These are phyloP conservation scores for Eucalyptus tenuipes DNA, from an alignment of 345 rosid species.

Conservation along the genomic window DNA sequence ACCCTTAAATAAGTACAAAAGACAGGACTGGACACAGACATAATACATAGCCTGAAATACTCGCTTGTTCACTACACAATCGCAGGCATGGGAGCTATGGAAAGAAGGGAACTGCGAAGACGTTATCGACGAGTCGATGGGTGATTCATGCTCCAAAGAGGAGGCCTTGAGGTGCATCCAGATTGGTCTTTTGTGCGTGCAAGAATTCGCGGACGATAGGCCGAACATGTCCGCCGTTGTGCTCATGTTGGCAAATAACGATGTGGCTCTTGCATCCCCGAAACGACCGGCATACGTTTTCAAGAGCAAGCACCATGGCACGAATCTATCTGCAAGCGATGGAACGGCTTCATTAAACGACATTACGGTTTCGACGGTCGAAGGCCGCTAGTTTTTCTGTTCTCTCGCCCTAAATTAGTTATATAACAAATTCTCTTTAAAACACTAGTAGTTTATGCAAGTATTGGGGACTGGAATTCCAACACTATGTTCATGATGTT, in stretches of 20 bases:
- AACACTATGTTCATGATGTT: not conserved
- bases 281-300: slow-evolving; percentile 30
- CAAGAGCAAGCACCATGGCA: not conserved
- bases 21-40: not conserved
- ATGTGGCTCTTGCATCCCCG: slow-evolving; percentile 23
- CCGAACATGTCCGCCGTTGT: slow-evolving; percentile 40
- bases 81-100: slow-evolving; percentile 54
- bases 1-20: not conserved
- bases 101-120: slow-evolving; percentile 10
- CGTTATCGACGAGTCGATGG: slow-evolving; percentile 14
- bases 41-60: not conserved
- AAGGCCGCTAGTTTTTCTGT: not conserved
- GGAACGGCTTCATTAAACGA: slow-evolving; percentile 15
- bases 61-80: not conserved
- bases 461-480: not conserved
- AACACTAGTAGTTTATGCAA: not conserved
- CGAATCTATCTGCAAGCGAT: not conserved
- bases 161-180: slow-evolving; percentile 41
- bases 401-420: not conserved
- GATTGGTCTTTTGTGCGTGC: slow-evolving; percentile 55
- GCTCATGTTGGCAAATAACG: slow-evolving; percentile 26
- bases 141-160: not conserved
- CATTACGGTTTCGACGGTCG: slow-evolving; percentile 10
- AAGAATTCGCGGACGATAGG: slow-evolving; percentile 37
- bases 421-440: not conserved